Base-by-base conservation (phyloP, 768 basidiomycete species). In the Kondoa subrosea region DNA sequence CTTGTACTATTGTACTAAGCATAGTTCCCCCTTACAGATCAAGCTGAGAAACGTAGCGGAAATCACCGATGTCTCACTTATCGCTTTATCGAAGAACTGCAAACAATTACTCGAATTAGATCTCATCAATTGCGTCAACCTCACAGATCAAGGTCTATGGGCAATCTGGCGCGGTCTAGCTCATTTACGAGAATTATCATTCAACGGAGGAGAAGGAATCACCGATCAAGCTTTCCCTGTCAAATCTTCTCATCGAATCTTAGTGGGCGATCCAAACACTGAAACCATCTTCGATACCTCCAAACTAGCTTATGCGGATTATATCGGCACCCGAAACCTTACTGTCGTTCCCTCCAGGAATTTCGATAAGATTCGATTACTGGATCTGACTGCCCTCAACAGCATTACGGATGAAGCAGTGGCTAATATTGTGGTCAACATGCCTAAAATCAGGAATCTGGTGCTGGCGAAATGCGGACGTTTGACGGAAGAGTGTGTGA, bases 91-190 rank as follows among this genome's bases (percentile, higher is more conserved):
- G 34, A 82, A 82, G 69, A 81, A 81, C 2, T 93, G 91, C 75
- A 87, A 89, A 0, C 81, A 91, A 64, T 83, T 99, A 29, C 83
- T 99, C 67, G 95, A 99, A 77, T 85, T 97, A 72, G 95, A 99
- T 78, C 85, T 99, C 74, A 86, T 89, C 74, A 82, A 85, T 70
- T 91, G 91, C 79, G 81, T 82, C 68, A 80, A 80, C 66, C 82
- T 96, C 74, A 87, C 89, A 21, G 86, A 95, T 74, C 75, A 80
- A 16, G 82, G 88, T 32, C 80, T 91, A 67, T 85, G 89, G 66
- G 85, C 89, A 71, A 82, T 97, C 33, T 92, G 92, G 88, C 79
- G 82, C 14, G 78, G 87, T 73, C 86, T 86, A 1, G 79, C 80
- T 30, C 84, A 90, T 74, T 87, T 99, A 81, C 87, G 93, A 65